Evolutionary conservation across 192 early-diverging fungal genomes (phyloP), one percentile per base, ranked within the genome.

Genomic region (Coemansia sp.): DNA sequence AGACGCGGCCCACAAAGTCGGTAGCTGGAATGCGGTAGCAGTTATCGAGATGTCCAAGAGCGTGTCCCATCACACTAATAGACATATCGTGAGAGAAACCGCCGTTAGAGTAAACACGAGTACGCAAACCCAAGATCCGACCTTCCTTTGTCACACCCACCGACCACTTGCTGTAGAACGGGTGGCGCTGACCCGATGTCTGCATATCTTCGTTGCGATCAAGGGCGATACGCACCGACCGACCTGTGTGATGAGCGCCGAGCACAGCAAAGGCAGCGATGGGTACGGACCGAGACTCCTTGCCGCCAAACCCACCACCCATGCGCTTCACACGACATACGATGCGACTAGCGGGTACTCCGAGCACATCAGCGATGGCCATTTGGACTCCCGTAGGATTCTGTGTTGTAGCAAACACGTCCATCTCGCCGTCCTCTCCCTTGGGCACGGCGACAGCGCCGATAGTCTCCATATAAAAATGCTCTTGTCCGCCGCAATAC

Each of bases 231-330:
- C 94, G 85, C 66, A 95, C 90, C 8, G 94, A 89, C 23, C 68
- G 72, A 30, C 77, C 73, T 5, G 85, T 77, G 50, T 93, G 90
- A 63, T 89, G 78, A 2, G 92, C 86, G 7, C 88, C 92, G 55
- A 95, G 84, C 3, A 92, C 85, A 33, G 91, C 73, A 33, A 86
- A 88, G 9, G 88, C 85, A 28, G 88, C 63, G 17, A 96, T 69
- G 46, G 87, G 85, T 23, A 87, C 84, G 3, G 90, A 86, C n/a
- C 92, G 84, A 44, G 87, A 85, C 64, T 90, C 86, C 62, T 91
- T 91, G 59, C 91, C 94, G 60, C 94, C 94, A 73, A 96, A 96
- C 14, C 92, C 94, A 50, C 94, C 94, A 62, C 94, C 94, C 49
- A 96, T 67, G 50, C 94, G 89, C 84, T 94, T 94, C 57, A 93